Evolutionary conservation across 805 yeast species (phyloP).

Genomic region (Kluyveromyces siamensis): DNA sequence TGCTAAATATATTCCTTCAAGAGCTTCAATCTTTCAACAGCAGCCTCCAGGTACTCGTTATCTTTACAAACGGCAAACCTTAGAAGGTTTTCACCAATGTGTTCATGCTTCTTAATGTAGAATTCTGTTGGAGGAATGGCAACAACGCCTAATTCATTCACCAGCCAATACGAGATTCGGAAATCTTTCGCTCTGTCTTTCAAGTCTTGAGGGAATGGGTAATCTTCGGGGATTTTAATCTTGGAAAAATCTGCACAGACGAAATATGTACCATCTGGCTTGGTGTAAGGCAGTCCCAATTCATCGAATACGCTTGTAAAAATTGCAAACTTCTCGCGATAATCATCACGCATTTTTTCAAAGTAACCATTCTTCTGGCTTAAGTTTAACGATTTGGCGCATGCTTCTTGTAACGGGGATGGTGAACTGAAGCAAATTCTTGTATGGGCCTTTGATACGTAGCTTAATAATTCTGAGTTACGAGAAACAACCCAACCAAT

Average conservation of each 20-base stretch:
- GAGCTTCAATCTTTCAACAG: slow-evolving; percentile 64
- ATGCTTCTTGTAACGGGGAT: slow-evolving; percentile 88
- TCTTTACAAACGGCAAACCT: slow-evolving; percentile 97
- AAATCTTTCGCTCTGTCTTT: slow-evolving; percentile 70
- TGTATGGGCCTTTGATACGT: slow-evolving; percentile 83
- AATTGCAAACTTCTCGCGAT: slow-evolving; percentile 61
- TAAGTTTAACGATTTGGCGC: slow-evolving; percentile 61
- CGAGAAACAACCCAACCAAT: slow-evolving; percentile 88
- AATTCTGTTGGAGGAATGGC: slow-evolving; percentile 98
- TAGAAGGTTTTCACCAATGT: slow-evolving; percentile 71
- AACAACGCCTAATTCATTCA: slow-evolving; percentile 86
- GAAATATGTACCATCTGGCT: slow-evolving; percentile 91
- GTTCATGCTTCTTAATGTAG: slow-evolving; percentile 58
- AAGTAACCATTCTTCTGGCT: slow-evolving; percentile 63
- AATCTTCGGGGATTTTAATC: slow-evolving; percentile 68
- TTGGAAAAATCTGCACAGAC: slow-evolving; percentile 80
- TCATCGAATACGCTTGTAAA: slow-evolving; percentile 77
- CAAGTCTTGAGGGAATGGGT: slow-evolving; percentile 64
- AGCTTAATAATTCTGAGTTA: slow-evolving; percentile 67
- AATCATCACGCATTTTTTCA: slow-evolving; percentile 56
- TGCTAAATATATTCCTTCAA: slow-evolving; percentile 54
- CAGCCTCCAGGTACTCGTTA: slow-evolving; percentile 68
- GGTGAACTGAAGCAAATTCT: slow-evolving; percentile 90
- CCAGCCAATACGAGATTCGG: slow-evolving; percentile 85
- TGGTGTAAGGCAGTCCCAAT: slow-evolving; percentile 79